Conservation (phyloP, 352 stramenopile genomes). For the Phytophthora hybrid region DNA sequence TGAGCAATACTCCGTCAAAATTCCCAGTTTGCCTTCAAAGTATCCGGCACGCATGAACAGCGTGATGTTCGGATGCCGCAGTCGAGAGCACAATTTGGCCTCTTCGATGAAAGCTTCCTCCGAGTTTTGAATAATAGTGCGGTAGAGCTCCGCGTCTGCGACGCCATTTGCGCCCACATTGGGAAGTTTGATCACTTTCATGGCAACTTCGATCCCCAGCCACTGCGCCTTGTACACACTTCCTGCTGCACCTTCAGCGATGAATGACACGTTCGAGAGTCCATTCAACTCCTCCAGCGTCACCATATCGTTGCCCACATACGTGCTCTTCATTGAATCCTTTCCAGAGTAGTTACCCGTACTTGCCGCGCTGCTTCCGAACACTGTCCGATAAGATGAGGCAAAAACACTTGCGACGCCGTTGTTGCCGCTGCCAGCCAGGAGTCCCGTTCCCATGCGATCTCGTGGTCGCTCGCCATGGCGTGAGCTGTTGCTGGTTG, state of each 20-base stretch:
- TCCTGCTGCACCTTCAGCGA: constrained; percentile 68
- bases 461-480: constrained; percentile 40
- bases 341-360: constrained; percentile 33
- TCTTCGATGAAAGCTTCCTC: constrained; percentile 74
- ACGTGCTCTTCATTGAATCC: constrained; percentile 52
- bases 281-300: constrained; percentile 67
- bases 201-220: constrained; percentile 76
- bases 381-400: constrained; percentile 49
- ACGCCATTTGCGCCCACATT: constrained; percentile 46
- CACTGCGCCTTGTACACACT: constrained; percentile 76
- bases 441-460: constrained; percentile 36
- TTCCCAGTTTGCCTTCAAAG: constrained; percentile 71
- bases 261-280: constrained; percentile 60
- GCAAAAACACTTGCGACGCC: constrained; percentile 44
- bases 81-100: constrained; percentile 62
- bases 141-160: constrained; percentile 62
- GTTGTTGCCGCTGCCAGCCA: constrained; percentile 33
- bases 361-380: constrained; percentile 46
- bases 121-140: constrained; percentile 77
- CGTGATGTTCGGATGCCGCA: constrained; percentile 77
- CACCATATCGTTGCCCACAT: constrained; percentile 57
- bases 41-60: constrained; percentile 74
- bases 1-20: constrained; percentile 76
- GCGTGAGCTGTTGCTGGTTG: constrained; percentile 40
- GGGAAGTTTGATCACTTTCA: constrained; percentile 79